Evolutionary conservation across 768 basidiomycete species (phyloP).

Genomic region (Termitomyces sp.): DNA sequence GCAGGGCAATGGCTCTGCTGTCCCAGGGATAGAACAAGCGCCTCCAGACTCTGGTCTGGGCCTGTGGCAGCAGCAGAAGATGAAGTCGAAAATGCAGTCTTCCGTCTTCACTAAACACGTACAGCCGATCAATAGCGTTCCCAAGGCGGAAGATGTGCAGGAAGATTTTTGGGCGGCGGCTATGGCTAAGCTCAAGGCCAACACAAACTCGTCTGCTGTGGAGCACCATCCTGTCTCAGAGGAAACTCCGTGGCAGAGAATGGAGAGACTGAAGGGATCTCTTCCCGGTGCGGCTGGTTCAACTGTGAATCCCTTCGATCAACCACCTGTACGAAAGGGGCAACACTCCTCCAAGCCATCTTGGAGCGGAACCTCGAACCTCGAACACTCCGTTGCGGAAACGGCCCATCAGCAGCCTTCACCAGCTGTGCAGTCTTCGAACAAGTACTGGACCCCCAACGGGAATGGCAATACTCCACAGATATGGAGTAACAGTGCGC

Average conservation of each 20-base stretch:
- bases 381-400: conserved; percentile 2
- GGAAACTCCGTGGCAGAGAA: conserved; percentile 13
- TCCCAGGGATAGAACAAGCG: not conserved
- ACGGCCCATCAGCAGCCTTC: conserved; percentile 1
- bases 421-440: conserved; percentile 1
- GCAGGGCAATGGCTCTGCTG: not conserved
- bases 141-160: not conserved
- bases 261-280: conserved; percentile 7
- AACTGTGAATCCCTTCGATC: conserved; percentile 5
- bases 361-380: conserved; percentile 1
- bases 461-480: conserved; percentile 3
- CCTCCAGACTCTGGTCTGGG: not conserved
- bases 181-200: not conserved
- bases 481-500: conserved; percentile 8
- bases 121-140: not conserved
- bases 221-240: conserved; percentile 2
- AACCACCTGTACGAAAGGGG: not conserved
- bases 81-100: not conserved
- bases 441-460: conserved; percentile 13
- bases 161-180: conserved; percentile 2
- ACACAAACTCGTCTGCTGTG: not conserved
- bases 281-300: not conserved
- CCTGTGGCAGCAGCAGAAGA: conserved; percentile 3
- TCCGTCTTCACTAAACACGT: not conserved
- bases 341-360: conserved; percentile 7